These are phyloP conservation scores for Cadophora luteo-olivacea DNA, from an alignment of 2,329 filamentous ascomycete genomes.

Conservation along the genomic window DNA sequence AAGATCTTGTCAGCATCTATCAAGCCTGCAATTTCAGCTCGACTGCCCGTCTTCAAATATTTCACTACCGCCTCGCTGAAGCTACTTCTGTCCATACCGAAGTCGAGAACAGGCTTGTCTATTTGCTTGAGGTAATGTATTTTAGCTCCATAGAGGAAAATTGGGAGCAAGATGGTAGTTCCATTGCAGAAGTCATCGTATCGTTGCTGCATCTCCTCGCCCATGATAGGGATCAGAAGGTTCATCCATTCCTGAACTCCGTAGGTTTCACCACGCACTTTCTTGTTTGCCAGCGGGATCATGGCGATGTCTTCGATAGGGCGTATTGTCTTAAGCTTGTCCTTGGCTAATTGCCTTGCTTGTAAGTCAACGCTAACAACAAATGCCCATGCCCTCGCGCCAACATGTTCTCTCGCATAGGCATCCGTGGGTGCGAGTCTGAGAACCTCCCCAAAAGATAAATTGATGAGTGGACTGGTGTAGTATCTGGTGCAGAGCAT, in stretches of 20 bases:
- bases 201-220: constrained; percentile 22
- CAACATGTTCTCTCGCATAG: constrained; percentile 28
- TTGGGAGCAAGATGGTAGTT: constrained; percentile 27
- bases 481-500: constrained; percentile 37
- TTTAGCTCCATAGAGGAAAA: constrained; percentile 31
- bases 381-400: constrained; percentile 30
- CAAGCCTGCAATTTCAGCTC: constrained; percentile 37
- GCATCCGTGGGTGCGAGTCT: constrained; percentile 20
- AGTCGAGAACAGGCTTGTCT: constrained; percentile 36
- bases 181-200: constrained; percentile 27
- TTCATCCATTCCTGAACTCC: constrained; percentile 31
- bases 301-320: constrained; percentile 35
- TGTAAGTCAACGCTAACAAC: constrained; percentile 26
- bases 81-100: constrained; percentile 36
- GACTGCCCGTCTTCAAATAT: constrained; percentile 32
- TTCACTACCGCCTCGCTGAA: constrained; percentile 33
- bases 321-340: constrained; percentile 17
- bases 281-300: constrained; percentile 25
- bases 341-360: constrained; percentile 26
- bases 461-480: constrained; percentile 34
- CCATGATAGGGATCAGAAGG: constrained; percentile 30
- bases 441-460: constrained; percentile 23
- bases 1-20: constrained; percentile 36
- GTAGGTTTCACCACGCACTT: constrained; percentile 22
- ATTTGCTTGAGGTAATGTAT: constrained; percentile 30